phyloP scores from a whole-genome alignment of 306 rosid species.

The Quercus mongolica region DNA sequence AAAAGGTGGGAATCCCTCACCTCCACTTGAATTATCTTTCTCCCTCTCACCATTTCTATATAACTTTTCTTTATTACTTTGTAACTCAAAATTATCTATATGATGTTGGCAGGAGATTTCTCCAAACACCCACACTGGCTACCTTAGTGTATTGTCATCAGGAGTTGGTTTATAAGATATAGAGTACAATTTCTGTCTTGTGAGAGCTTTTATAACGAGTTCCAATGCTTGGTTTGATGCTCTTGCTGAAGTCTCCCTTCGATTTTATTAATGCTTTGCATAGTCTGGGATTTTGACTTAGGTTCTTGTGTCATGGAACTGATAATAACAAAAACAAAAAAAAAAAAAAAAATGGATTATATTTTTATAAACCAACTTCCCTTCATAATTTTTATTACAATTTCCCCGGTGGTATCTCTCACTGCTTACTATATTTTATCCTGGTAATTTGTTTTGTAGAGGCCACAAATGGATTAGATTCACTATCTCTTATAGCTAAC shows the following conservation, averaged over 20 bases:
- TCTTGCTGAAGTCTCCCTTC: neutral
- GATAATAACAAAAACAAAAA: neutral
- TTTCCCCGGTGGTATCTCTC: slow-evolving; percentile 8
- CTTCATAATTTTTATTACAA: neutral
- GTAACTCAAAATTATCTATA: too few relatives aligned
- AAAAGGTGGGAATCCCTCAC: too few relatives aligned
- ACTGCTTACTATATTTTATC: slow-evolving; percentile 4
- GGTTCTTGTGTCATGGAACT: neutral
- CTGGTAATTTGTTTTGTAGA: slow-evolving; percentile 35
- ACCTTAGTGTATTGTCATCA: neutral
- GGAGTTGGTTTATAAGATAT: neutral
- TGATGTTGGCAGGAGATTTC: too few relatives aligned
- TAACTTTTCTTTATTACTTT: too few relatives aligned
- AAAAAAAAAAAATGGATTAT: neutral
- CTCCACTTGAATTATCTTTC: too few relatives aligned
- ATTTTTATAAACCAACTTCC: too few relatives aligned
- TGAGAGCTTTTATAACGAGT: neutral
- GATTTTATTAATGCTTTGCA: neutral
- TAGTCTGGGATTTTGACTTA: neutral
- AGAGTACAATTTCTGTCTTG: neutral
- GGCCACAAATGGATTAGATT: slow-evolving; percentile 27
- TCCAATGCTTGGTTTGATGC: neutral
- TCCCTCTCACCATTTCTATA: too few relatives aligned
- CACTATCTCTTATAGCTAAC: slow-evolving; percentile 63
- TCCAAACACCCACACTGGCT: too few relatives aligned